Percentiles rank a stretch among this genome's conserved stretches.
phyloP scores from a whole-genome alignment of 306 rosid genomes.

The Cucurbita maxima region DNA sequence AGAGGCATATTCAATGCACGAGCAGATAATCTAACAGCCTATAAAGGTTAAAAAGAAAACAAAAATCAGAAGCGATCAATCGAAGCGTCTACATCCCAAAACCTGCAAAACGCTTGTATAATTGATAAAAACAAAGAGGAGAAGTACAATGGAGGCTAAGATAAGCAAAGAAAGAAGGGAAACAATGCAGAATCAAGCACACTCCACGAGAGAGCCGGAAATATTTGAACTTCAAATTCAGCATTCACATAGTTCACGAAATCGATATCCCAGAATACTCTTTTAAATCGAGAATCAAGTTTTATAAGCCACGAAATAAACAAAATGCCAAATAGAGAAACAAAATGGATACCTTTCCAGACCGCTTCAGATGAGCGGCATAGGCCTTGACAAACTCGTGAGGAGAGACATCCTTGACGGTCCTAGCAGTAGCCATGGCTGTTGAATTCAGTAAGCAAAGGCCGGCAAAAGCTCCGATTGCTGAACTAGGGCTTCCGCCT shows the following conservation, averaged over 20 bases:
- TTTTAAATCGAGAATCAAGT: neutral
- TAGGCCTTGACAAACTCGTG: slow-evolving; percentile 69
- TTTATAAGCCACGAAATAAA: neutral
- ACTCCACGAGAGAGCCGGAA: neutral
- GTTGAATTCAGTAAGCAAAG: neutral
- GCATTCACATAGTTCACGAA: neutral
- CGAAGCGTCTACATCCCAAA: neutral
- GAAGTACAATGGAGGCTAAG: neutral
- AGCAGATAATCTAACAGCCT: neutral
- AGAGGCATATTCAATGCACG: neutral
- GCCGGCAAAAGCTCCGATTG: neutral
- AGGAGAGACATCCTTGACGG: slow-evolving; percentile 60
- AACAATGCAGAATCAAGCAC: neutral
- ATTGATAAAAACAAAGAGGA: neutral
- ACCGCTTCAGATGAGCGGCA: slow-evolving; percentile 53
- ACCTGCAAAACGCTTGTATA: neutral
- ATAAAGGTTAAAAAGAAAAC: neutral
- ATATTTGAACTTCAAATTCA: neutral
- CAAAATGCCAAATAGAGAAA: neutral
- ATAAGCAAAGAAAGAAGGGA: neutral
- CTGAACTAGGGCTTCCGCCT: slow-evolving; percentile 2
- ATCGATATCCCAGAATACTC: neutral
- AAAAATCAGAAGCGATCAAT: neutral
- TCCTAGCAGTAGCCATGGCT: slow-evolving; percentile 31
- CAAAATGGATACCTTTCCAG: slow-evolving; percentile 28